Evolutionary conservation across 371 early-diverging fungal genomes (phyloP).

Genomic region (Syncephalastrum racemosum): DNA sequence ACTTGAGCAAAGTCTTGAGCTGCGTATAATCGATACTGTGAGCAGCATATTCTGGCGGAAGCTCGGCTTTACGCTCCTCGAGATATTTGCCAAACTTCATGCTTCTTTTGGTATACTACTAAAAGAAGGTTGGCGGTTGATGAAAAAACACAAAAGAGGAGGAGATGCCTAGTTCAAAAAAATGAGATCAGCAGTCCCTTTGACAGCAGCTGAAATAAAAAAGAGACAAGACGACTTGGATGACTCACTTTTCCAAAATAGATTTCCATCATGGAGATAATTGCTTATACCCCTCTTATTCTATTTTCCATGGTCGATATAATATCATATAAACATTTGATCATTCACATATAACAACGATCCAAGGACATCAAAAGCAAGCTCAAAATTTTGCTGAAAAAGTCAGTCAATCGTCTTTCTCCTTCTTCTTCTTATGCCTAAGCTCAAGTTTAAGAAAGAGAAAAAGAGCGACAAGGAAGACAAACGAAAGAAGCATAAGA

Average conservation of each 20-base stretch:
- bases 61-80: slow-evolving; percentile 57
- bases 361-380: no score
- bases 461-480: slow-evolving; percentile 8
- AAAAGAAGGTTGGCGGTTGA: no score
- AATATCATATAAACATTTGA: not conserved
- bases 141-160: slow-evolving; percentile 1
- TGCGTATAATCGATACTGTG: slow-evolving; percentile 64
- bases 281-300: no score
- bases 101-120: not conserved
- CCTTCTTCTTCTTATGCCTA: slow-evolving; percentile 13
- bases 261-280: no score
- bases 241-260: no score
- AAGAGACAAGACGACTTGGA: no score
- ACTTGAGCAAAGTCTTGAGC: slow-evolving; percentile 66
- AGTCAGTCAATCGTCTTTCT: not conserved
- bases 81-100: slow-evolving; percentile 83
- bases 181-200: slow-evolving; percentile 8
- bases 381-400: not conserved
- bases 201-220: no score
- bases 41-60: slow-evolving; percentile 60
- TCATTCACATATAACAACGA: not conserved
- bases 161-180: slow-evolving; percentile 5
- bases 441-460: slow-evolving; percentile 12
- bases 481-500: slow-evolving; percentile 1
- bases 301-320: no score